Percentiles rank a stretch among this genome's conserved stretches.
Evolutionary conservation across 768 basidiomycete genomes (phyloP).

Genomic region (Amanita exitialis): DNA sequence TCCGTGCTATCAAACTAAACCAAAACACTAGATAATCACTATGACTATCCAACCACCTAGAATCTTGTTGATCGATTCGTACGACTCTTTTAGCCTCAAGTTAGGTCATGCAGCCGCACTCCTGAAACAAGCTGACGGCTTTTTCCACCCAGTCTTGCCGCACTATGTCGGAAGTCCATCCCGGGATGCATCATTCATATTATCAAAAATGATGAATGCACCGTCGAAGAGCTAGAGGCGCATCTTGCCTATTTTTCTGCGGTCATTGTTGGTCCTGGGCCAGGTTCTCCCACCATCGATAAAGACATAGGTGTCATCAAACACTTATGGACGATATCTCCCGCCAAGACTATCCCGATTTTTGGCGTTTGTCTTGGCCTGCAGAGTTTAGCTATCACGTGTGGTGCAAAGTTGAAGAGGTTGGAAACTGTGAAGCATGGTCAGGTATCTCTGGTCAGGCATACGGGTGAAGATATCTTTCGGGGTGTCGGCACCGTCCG

Average conservation of each 20-base stretch:
- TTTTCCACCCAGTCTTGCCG: constrained; percentile 46
- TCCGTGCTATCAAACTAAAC: neutral
- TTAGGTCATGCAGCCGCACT: constrained; percentile 23
- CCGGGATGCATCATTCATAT: constrained; percentile 55
- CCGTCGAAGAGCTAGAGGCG: constrained; percentile 37
- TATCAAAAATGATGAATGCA: constrained; percentile 61
- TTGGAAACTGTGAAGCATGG: constrained; percentile 71
- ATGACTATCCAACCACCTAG: constrained; percentile 34
- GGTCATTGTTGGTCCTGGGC: constrained; percentile 70
- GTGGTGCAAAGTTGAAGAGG: constrained; percentile 50
- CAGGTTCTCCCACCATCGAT: constrained; percentile 59
- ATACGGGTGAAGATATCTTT: constrained; percentile 53
- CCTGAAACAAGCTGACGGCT: neutral
- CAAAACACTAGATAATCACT: constrained; percentile 1
- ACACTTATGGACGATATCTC: constrained; percentile 57
- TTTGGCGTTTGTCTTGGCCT: constrained; percentile 82
- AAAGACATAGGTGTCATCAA: constrained; percentile 61
- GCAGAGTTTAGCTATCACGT: constrained; percentile 62
- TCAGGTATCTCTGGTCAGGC: constrained; percentile 56
- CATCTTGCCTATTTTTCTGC: constrained; percentile 55
- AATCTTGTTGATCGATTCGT: constrained; percentile 71
- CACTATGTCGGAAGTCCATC: constrained; percentile 54
- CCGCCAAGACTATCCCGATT: constrained; percentile 46
- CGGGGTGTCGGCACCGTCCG: constrained; percentile 38
- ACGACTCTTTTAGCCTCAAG: constrained; percentile 89